Evolutionary conservation across 106 monocot species (phyloP).

Genomic region (Vanilla planifolia): DNA sequence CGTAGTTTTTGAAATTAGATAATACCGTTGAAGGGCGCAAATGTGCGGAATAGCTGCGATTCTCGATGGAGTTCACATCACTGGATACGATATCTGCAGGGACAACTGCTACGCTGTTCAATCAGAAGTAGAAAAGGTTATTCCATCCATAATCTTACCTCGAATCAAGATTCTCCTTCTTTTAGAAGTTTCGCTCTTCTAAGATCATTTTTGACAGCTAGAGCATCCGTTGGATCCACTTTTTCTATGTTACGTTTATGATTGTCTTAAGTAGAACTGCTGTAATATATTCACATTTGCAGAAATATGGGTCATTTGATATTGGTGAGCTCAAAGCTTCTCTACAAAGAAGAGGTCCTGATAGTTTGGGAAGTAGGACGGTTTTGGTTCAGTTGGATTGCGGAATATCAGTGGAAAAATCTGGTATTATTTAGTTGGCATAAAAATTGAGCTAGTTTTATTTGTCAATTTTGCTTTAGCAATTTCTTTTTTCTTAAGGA

Average conservation of each 20-base stretch:
- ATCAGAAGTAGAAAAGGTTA: neutral
- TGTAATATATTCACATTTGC: neutral
- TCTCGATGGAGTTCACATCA: slow-evolving; percentile 32
- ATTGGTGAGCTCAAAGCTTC: slow-evolving; percentile 38
- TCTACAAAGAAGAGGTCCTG: slow-evolving; percentile 58
- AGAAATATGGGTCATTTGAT: slow-evolving; percentile 13
- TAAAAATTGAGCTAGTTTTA: too few relatives aligned
- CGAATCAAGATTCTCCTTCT: neutral
- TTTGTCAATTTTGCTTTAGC: neutral
- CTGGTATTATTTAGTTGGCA: slow-evolving; percentile 1
- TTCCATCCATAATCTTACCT: neutral
- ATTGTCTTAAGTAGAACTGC: neutral
- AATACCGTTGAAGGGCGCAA: slow-evolving; percentile 1
- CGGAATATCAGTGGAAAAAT: slow-evolving; percentile 3
- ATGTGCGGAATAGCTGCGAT: slow-evolving; percentile 75
- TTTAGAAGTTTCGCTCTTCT: neutral
- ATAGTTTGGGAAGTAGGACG: slow-evolving; percentile 29
- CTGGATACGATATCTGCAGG: slow-evolving; percentile 18
- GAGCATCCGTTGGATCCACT: neutral
- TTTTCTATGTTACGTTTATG: neutral
- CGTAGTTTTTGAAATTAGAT: neutral
- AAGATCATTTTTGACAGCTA: too few relatives aligned
- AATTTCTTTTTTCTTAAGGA: neutral
- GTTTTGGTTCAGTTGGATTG: slow-evolving; percentile 17
- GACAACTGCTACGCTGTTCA: neutral